Evolutionary conservation across 345 rosid genomes (phyloP).

Genomic region (Lenwebbia sp.): DNA sequence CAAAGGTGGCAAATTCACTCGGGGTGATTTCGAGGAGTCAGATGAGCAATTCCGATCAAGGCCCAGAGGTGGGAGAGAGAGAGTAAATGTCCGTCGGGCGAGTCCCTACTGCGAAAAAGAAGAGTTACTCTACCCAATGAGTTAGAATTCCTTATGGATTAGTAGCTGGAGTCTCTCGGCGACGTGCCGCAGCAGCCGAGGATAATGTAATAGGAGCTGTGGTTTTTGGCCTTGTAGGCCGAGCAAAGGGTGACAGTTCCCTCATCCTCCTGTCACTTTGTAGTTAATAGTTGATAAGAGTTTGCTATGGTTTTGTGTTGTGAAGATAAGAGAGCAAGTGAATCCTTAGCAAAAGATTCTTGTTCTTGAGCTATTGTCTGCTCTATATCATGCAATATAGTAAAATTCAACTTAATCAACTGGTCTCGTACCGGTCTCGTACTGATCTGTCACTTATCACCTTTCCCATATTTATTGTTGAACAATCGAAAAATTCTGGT

Average conservation of each 20-base stretch:
- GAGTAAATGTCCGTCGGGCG: constrained; percentile 42
- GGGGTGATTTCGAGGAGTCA: constrained; percentile 91
- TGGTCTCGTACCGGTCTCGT: neutral
- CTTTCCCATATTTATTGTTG: too few relatives aligned
- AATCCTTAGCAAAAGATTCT: neutral
- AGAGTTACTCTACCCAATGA: too few relatives aligned
- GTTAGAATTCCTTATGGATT: too few relatives aligned
- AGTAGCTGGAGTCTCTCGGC: too few relatives aligned
- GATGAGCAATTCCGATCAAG: constrained; percentile 57
- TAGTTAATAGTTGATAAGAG: neutral
- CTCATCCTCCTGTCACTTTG: neutral
- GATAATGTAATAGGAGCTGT: neutral
- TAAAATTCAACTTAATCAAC: neutral
- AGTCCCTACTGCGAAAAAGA: too few relatives aligned
- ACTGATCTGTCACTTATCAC: too few relatives aligned
- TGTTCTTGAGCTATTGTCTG: neutral
- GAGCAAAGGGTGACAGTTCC: neutral
- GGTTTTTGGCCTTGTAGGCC: neutral
- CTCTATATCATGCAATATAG: too few relatives aligned
- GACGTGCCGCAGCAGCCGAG: neutral
- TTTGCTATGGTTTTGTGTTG: neutral
- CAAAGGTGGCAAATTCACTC: neutral
- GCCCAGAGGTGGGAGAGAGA: constrained; percentile 83
- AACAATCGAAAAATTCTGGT: fast-evolving
- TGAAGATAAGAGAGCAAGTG: neutral